Conservation (phyloP, 352 stramenopile species). For the Phytophthora ramorum region DNA sequence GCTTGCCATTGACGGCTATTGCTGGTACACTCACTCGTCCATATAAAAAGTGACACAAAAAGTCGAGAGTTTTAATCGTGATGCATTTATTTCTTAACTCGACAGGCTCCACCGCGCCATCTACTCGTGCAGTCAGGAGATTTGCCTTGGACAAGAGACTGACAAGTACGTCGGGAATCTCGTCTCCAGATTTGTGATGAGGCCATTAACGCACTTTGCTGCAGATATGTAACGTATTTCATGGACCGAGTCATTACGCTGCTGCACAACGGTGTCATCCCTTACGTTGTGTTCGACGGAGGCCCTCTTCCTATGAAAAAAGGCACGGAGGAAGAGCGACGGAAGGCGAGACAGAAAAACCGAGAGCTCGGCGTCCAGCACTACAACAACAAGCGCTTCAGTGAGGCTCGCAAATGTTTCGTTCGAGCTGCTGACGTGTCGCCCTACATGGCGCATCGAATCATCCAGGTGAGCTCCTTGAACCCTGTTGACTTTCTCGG, state of each 20-base stretch:
- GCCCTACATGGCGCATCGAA: conserved; percentile 80
- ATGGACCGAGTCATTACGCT: conserved; percentile 66
- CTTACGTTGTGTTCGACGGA: conserved; percentile 85
- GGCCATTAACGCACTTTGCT: conserved; percentile 14
- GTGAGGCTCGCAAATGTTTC: conserved; percentile 76
- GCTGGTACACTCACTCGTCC: conserved; percentile 58
- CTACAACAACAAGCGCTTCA: conserved; percentile 61
- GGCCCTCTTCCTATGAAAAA: conserved; percentile 81
- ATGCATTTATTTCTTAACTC: neutral
- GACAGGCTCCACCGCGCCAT: conserved; percentile 82
- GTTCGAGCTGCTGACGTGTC: conserved; percentile 77
- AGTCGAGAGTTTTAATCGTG: neutral
- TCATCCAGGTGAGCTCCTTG: conserved; percentile 63
- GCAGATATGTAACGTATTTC: conserved; percentile 83
- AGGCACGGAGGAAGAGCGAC: conserved; percentile 74
- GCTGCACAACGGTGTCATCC: conserved; percentile 60
- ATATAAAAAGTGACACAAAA: neutral
- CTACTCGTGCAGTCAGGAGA: conserved; percentile 77
- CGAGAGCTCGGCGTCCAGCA: conserved; percentile 65
- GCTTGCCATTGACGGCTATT: conserved; percentile 85
- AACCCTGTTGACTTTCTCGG: neutral
- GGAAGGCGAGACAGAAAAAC: conserved; percentile 75
- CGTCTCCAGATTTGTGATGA: neutral
- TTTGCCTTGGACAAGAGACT: conserved; percentile 69
- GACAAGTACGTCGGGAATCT: conserved; percentile 59